Evolutionary conservation across 2,329 filamentous ascomycete species (phyloP), one percentile per base, ranked within the genome.

Genomic region (Calycina herbarum): DNA sequence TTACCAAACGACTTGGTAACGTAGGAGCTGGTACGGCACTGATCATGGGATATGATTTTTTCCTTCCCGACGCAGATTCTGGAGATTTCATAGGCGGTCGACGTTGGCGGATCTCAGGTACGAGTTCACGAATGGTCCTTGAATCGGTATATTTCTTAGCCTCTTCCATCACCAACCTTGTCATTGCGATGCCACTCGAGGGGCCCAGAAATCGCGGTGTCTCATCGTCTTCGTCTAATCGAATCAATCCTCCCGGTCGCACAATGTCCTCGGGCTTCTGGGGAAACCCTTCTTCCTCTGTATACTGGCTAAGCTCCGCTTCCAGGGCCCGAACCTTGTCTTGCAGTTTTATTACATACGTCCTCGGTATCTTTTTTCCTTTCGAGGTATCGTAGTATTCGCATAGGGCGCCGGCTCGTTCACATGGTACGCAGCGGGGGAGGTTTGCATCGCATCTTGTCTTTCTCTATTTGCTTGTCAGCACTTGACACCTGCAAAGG

Each of bases 131-230:
- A 76, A 98, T 97, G 70, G 90, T 93, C 77, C 93, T 92, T 5
- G 93, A 90, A 73, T 95, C 91, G 31, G 93, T 96, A 74, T 94
- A 96, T 69, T 93, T 90, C 79, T 97, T 98, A 62, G 94, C 94
- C 78, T 97, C 88, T 77, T 97, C 94, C 91, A 99, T 97, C 11
- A 99, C 89, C 71, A 98, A 84, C 35, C 94, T 88, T 13, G 94
- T 96, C 82, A 98, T 96, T 75, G 93, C 92, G 73, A 97, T 97
- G 66, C 94, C 95, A 77, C 94, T 98, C 59, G 94, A 97, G 2
- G 95, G 92, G 0, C 95, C 95, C 2, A 99, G 82, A 76, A 95
- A 98, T 68, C 94, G 91, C 17, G 92, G 89, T 1, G 86, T 89
- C 78, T 97, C 94, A 76, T 96, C 93, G 64, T 89, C 89, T 73